Evolutionary conservation across 306 rosid species (phyloP).

Genomic region (Prunus padus): DNA sequence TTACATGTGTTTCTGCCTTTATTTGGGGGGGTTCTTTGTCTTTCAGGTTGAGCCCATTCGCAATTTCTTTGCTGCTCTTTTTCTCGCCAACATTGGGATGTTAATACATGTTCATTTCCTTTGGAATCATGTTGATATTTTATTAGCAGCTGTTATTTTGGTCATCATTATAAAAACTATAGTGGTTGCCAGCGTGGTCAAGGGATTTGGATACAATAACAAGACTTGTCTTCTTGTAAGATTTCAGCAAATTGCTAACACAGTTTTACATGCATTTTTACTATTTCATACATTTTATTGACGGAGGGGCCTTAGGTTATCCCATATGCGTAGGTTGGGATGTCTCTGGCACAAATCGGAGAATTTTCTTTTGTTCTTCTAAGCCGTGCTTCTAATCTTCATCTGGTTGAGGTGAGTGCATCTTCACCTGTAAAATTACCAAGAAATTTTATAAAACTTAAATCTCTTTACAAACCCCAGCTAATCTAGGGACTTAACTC

Average conservation of each 20-base stretch:
- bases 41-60: slow-evolving; percentile 94
- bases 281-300: slow-evolving; percentile 41
- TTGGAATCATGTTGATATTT: slow-evolving; percentile 94
- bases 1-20: slow-evolving; percentile 10
- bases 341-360: slow-evolving; percentile 97
- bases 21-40: slow-evolving; percentile 33
- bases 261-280: slow-evolving; percentile 30
- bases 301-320: slow-evolving; percentile 52
- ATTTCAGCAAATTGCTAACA: slow-evolving; percentile 28
- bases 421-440: slow-evolving; percentile 17
- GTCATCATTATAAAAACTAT: slow-evolving; percentile 80
- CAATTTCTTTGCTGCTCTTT: slow-evolving; percentile 91
- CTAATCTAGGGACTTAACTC: neutral
- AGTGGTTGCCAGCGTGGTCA: slow-evolving; percentile 73
- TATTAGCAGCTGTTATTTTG: slow-evolving; percentile 92
- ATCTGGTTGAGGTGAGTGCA: slow-evolving; percentile 80
- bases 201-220: slow-evolving; percentile 92
- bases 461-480: neutral
- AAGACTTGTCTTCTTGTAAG: slow-evolving; percentile 92
- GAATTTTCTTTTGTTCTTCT: slow-evolving; percentile 97
- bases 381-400: slow-evolving; percentile 97
- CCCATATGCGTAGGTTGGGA: slow-evolving; percentile 86
- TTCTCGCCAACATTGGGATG: slow-evolving; percentile 99
- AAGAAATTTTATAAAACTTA: neutral
- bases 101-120: slow-evolving; percentile 95